Conservation (phyloP, 23 red algal genomes). For the Gracilaria domingensis region DNA sequence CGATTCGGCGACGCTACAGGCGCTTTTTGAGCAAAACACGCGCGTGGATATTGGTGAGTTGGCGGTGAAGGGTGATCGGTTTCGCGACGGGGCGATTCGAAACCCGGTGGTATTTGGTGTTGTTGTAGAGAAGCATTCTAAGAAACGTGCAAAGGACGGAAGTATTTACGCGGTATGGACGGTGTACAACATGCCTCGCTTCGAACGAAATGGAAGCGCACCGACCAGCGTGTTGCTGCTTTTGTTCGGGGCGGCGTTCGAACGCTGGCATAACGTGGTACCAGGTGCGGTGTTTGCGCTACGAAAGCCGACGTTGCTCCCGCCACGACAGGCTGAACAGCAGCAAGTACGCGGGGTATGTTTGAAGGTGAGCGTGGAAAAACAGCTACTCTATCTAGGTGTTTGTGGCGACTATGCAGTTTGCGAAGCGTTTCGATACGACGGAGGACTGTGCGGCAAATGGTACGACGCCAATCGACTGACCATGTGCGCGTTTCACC, state of each 20-base stretch:
- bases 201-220: background rate
- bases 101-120: constrained; percentile 39
- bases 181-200: constrained; percentile 51
- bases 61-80: background rate
- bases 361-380: constrained; percentile 14
- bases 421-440: background rate
- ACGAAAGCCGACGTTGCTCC: constrained; percentile 36
- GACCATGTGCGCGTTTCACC: constrained; percentile 44
- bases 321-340: constrained; percentile 3
- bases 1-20: background rate
- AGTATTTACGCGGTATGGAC: constrained; percentile 54
- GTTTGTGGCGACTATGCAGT: constrained; percentile 21
- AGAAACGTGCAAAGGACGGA: constrained; percentile 38
- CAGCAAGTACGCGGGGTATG: constrained; percentile 4
- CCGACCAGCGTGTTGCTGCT: constrained; percentile 34
- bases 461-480: constrained; percentile 58
- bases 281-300: constrained; percentile 46
- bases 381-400: constrained; percentile 33
- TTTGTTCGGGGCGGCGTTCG: constrained; percentile 49
- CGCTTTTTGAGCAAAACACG: constrained; percentile 33
- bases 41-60: constrained; percentile 50
- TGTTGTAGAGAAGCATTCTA: constrained; percentile 37
- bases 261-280: constrained; percentile 27
- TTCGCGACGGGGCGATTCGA: background rate
- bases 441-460: constrained; percentile 12